A percentile compares a stretch with the other conserved stretches of the same genome.
These are phyloP conservation scores for Candida tropicalis DNA, from an alignment of 1,139 yeast genomes.

Conservation along the genomic window DNA sequence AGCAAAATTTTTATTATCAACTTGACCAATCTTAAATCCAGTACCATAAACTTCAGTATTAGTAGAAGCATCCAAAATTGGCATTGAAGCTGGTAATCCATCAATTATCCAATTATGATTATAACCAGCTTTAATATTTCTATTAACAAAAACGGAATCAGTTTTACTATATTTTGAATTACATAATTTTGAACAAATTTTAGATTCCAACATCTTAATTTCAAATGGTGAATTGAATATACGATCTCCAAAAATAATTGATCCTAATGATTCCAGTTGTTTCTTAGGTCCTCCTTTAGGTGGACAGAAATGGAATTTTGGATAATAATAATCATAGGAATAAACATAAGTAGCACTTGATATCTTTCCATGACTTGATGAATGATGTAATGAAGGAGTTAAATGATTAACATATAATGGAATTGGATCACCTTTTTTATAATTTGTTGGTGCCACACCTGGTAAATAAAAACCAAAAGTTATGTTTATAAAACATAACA, in stretches of 20 bases:
- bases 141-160: constrained; percentile 74
- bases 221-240: constrained; percentile 91
- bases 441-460: constrained; percentile 93
- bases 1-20: constrained; percentile 51
- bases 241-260: constrained; percentile 93
- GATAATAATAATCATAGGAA: constrained; percentile 85
- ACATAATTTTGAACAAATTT: constrained; percentile 69
- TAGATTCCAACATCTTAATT: constrained; percentile 73
- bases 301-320: constrained; percentile 78
- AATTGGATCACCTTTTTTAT: constrained; percentile 67
- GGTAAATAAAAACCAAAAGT: constrained; percentile 79
- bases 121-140: constrained; percentile 80
- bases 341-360: constrained; percentile 58
- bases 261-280: constrained; percentile 89
- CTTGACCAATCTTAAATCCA: constrained; percentile 78
- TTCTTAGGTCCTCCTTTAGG: constrained; percentile 71
- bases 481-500: constrained; percentile 24
- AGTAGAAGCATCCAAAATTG: constrained; percentile 58
- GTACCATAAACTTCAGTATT: constrained; percentile 66
- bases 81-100: constrained; percentile 88
- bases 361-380: constrained; percentile 29
- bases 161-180: constrained; percentile 55
- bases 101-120: constrained; percentile 92
- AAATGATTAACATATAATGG: constrained; percentile 86
- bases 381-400: constrained; percentile 71